phyloP scores from a whole-genome alignment of 2,329 filamentous ascomycete genomes.

The Ophiosphaerella korrae region DNA sequence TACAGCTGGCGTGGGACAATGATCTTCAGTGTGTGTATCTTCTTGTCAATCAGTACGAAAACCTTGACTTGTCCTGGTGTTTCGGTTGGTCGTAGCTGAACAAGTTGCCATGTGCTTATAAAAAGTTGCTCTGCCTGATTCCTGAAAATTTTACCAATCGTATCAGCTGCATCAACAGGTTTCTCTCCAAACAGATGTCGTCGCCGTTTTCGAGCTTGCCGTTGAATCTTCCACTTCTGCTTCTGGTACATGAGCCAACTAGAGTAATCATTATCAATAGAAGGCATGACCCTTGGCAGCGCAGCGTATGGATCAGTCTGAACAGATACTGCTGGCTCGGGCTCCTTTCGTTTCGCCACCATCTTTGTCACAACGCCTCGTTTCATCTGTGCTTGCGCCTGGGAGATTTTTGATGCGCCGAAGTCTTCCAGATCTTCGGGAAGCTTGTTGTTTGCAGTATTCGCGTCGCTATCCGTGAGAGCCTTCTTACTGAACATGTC shows the following conservation, averaged over 20 bases:
- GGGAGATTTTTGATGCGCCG: slow-evolving; percentile 61
- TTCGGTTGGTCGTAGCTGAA: slow-evolving; percentile 83
- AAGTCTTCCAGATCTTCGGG: slow-evolving; percentile 79
- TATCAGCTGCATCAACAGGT: slow-evolving; percentile 63
- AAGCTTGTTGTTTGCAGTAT: slow-evolving; percentile 62
- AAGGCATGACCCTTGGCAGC: slow-evolving; percentile 82
- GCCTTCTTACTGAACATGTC: slow-evolving; percentile 82
- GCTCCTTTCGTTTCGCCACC: slow-evolving; percentile 56
- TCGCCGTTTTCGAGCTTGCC: slow-evolving; percentile 81
- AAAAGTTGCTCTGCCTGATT: slow-evolving; percentile 91
- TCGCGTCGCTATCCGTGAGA: slow-evolving; percentile 73
- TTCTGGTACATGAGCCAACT: slow-evolving; percentile 95
- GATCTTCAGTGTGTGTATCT: slow-evolving; percentile 85
- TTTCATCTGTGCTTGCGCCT: slow-evolving; percentile 46
- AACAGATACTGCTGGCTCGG: slow-evolving; percentile 56
- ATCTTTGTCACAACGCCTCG: slow-evolving; percentile 51
- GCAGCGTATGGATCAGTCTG: slow-evolving; percentile 78
- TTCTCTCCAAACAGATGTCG: slow-evolving; percentile 93
- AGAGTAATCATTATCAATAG: slow-evolving; percentile 82
- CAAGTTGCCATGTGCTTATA: slow-evolving; percentile 90
- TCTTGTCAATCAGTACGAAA: slow-evolving; percentile 90
- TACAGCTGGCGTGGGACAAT: slow-evolving; percentile 89
- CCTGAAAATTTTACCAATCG: slow-evolving; percentile 76
- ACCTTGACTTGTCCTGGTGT: slow-evolving; percentile 85
- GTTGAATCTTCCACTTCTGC: slow-evolving; percentile 98